These are phyloP conservation scores for Porogramme epimiltina DNA, from an alignment of 1,284 basidiomycete species.

Conservation along the genomic window DNA sequence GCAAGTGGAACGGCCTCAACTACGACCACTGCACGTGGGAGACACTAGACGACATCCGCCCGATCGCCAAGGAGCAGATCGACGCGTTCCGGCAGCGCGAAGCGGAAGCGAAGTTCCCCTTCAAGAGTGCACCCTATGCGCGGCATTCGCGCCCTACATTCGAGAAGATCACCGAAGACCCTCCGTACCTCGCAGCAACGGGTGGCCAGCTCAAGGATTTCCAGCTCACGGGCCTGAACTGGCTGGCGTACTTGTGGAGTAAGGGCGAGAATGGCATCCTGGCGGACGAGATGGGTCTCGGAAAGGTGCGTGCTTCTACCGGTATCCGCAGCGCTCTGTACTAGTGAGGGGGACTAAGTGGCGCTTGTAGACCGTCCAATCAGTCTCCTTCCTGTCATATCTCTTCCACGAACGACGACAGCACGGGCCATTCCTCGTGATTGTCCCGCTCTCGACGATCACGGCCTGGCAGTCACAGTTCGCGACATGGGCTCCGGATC, in stretches of 20 bases:
- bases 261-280: slow-evolving; percentile 96
- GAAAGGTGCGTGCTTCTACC: slow-evolving; percentile 64
- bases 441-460: slow-evolving; percentile 97
- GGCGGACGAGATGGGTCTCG: slow-evolving; percentile 99
- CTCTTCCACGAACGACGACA: slow-evolving; percentile 93
- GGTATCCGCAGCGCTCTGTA: neutral
- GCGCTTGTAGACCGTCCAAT: slow-evolving; percentile 84
- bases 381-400: slow-evolving; percentile 93
- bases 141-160: slow-evolving; percentile 79
- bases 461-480: slow-evolving; percentile 99
- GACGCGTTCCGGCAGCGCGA: slow-evolving; percentile 82
- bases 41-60: slow-evolving; percentile 75
- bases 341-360: neutral
- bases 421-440: slow-evolving; percentile 96
- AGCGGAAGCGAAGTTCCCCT: slow-evolving; percentile 83
- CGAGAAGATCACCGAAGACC: slow-evolving; percentile 88
- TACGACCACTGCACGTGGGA: slow-evolving; percentile 99
- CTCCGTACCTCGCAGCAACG: slow-evolving; percentile 79
- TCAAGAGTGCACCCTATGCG: slow-evolving; percentile 77
- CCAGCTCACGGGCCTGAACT: slow-evolving; percentile 97
- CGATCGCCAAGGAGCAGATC: slow-evolving; percentile 77
- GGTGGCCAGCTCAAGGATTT: slow-evolving; percentile 96
- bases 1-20: slow-evolving; percentile 96
- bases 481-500: slow-evolving; percentile 92
- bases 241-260: slow-evolving; percentile 96